phyloP scores from a whole-genome alignment of 768 basidiomycete species.

The Butyriboletus loyo region DNA sequence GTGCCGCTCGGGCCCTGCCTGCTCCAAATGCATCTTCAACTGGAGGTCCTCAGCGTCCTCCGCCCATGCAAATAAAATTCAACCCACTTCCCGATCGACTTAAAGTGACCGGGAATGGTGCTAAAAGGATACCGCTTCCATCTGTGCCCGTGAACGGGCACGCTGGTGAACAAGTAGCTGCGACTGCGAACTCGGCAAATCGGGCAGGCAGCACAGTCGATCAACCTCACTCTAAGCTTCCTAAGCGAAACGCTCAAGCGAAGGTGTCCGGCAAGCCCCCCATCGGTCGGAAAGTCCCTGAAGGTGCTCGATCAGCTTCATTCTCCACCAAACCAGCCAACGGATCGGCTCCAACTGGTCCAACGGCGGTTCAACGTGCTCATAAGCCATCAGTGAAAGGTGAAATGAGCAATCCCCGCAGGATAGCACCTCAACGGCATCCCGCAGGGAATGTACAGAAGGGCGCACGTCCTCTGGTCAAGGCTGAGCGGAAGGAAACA shows the following conservation, averaged over 20 bases:
- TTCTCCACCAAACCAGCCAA: slow-evolving; percentile 9
- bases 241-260: slow-evolving; percentile 3
- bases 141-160: slow-evolving; percentile 3
- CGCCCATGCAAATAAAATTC: slow-evolving; percentile 21
- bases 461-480: slow-evolving; percentile 10
- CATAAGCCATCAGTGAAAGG: slow-evolving; percentile 10
- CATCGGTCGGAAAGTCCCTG: slow-evolving; percentile 8
- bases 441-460: slow-evolving; percentile 5
- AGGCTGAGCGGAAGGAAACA: slow-evolving; percentile 11
- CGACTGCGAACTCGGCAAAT: neutral
- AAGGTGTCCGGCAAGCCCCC: neutral
- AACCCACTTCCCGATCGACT: slow-evolving; percentile 21
- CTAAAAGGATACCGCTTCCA: slow-evolving; percentile 33
- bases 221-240: slow-evolving; percentile 10
- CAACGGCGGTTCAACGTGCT: slow-evolving; percentile 3
- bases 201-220: neutral
- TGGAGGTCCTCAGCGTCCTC: slow-evolving; percentile 27
- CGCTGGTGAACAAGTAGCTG: neutral
- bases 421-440: slow-evolving; percentile 7
- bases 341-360: neutral
- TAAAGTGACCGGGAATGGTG: slow-evolving; percentile 29
- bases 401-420: slow-evolving; percentile 3
- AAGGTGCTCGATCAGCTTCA: slow-evolving; percentile 2
- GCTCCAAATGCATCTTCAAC: slow-evolving; percentile 1
- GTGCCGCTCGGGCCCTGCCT: slow-evolving; percentile 2